Evolutionary conservation across 352 stramenopile genomes (phyloP).

Genomic region (Pythium myriotylum): DNA sequence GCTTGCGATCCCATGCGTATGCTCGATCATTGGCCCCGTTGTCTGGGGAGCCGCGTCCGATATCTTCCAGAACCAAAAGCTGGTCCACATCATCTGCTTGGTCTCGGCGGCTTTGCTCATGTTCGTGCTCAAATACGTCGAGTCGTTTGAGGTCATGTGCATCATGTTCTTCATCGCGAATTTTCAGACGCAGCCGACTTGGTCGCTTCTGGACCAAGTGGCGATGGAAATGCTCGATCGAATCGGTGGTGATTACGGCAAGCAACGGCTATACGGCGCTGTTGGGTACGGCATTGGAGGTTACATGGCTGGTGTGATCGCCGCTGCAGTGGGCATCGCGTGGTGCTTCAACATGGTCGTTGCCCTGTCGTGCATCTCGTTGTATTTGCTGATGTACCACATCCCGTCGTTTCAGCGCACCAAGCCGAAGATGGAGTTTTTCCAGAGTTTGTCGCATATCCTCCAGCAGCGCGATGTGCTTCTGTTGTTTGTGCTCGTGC

Average conservation of each 20-base stretch:
- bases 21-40: constrained; percentile 64
- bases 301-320: constrained; percentile 64
- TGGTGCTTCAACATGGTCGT: constrained; percentile 83
- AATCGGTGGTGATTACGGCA: constrained; percentile 72
- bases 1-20: constrained; percentile 66
- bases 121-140: constrained; percentile 67
- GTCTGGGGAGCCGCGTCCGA: constrained; percentile 70
- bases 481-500: constrained; percentile 65
- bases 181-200: constrained; percentile 71
- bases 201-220: constrained; percentile 66
- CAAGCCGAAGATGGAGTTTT: constrained; percentile 37
- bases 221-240: constrained; percentile 64
- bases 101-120: constrained; percentile 62
- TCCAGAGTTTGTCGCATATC: constrained; percentile 43
- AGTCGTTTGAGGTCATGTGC: constrained; percentile 69
- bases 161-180: constrained; percentile 75
- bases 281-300: constrained; percentile 68
- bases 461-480: constrained; percentile 56
- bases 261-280: constrained; percentile 71
- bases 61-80: constrained; percentile 63
- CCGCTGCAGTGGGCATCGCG: constrained; percentile 58
- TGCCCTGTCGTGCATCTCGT: constrained; percentile 49
- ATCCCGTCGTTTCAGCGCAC: constrained; percentile 48
- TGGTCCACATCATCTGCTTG: constrained; percentile 66
- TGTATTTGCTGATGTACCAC: constrained; percentile 56